These are phyloP conservation scores for Solanum stenotomum DNA, from an alignment of 257 asterid species.

Conservation along the genomic window DNA sequence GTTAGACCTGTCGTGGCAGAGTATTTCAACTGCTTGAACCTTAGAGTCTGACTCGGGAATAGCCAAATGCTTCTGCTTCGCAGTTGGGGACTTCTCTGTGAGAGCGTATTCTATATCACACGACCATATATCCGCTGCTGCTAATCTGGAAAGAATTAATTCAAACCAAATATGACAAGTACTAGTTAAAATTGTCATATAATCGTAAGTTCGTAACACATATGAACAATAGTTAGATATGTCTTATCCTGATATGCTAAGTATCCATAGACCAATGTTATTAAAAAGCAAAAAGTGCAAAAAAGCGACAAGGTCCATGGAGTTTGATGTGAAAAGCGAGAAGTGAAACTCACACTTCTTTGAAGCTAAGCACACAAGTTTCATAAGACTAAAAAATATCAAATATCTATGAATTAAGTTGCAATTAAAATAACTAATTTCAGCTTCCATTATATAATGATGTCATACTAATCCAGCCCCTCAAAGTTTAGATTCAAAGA, in stretches of 20 bases:
- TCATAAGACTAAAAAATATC: neutral
- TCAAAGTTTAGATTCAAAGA: neutral
- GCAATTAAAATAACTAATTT: neutral
- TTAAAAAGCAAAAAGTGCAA: neutral
- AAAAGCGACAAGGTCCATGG: neutral
- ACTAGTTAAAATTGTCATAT: neutral
- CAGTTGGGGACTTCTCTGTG: conserved; percentile 15
- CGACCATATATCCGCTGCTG: conserved; percentile 8
- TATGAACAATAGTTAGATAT: neutral
- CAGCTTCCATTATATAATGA: neutral
- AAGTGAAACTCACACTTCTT: neutral
- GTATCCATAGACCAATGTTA: neutral
- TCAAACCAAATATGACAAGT: neutral
- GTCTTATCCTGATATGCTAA: neutral
- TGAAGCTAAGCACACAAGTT: neutral
- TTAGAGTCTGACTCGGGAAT: conserved; percentile 6
- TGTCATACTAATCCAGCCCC: neutral
- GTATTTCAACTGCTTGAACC: conserved; percentile 15
- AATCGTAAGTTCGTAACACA: neutral
- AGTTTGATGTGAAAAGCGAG: neutral
- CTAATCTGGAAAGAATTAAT: conserved; percentile 27
- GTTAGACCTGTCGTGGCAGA: conserved; percentile 14
- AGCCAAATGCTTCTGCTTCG: conserved; percentile 15
- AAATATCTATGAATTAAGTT: neutral
- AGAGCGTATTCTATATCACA: conserved; percentile 5